A percentile compares a stretch with the other conserved stretches of the same genome.
These are phyloP conservation scores for Heracleum sosnowskyi DNA, from an alignment of 129 eudicot species.

Conservation along the genomic window DNA sequence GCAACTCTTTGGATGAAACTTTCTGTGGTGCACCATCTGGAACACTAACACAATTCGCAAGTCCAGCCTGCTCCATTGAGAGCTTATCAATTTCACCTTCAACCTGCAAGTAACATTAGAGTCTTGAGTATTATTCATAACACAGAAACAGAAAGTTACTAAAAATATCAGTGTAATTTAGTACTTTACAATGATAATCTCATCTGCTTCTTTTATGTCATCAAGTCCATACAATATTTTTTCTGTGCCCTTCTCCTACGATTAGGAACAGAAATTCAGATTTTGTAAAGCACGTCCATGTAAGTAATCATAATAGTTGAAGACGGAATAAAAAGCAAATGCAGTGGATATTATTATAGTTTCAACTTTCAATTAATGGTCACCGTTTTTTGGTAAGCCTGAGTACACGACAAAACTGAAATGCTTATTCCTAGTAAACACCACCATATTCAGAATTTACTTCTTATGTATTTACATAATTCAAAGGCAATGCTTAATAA, in stretches of 20 bases:
- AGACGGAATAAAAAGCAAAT: not conserved
- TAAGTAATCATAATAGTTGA: not conserved
- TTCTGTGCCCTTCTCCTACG: slow-evolving; percentile 66
- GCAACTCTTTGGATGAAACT: slow-evolving; percentile 44
- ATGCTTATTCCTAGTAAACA: not conserved
- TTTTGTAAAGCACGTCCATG: not conserved
- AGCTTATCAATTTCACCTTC: slow-evolving; percentile 96
- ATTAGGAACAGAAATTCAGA: slow-evolving; percentile 14
- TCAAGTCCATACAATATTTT: slow-evolving; percentile 85
- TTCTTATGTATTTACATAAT: not conserved
- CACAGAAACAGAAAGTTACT: not conserved
- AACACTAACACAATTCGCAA: slow-evolving; percentile 67
- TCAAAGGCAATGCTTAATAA: not conserved
- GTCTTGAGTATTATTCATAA: not conserved
- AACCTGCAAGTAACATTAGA: slow-evolving; percentile 42
- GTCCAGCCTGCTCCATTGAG: slow-evolving; percentile 87
- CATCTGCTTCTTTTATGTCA: slow-evolving; percentile 59
- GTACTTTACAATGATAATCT: slow-evolving; percentile 46
- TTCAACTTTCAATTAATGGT: not conserved
- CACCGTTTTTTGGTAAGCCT: not conserved
- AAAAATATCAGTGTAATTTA: not conserved
- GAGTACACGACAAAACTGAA: not conserved
- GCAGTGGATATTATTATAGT: not conserved
- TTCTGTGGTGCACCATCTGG: slow-evolving; percentile 89
- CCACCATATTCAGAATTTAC: not conserved